Evolutionary conservation across 495 filamentous ascomycete species (phyloP).

Genomic region (Hypomontagnella monticulosa): DNA sequence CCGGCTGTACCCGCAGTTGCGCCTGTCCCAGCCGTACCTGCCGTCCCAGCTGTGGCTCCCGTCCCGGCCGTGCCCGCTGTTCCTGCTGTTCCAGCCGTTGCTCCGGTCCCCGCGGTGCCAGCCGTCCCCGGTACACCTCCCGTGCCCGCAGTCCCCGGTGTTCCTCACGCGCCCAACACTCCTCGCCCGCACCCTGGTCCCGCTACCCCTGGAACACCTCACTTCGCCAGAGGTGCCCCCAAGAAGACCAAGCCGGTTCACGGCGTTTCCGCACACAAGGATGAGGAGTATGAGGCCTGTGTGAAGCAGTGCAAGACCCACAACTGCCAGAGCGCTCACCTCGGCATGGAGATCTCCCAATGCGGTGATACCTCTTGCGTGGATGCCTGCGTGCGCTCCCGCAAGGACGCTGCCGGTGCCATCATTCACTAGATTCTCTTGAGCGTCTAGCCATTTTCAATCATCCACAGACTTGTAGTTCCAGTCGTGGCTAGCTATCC

Average conservation of each 20-base stretch:
- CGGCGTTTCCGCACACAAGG: background rate
- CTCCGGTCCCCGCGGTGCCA: background rate
- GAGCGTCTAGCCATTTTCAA: too few relatives aligned
- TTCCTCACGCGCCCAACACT: background rate
- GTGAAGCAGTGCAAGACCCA: constrained; percentile 23
- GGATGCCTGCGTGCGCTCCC: background rate
- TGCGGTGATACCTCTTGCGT: constrained; percentile 28
- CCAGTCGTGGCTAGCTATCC: too few relatives aligned
- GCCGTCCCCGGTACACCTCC: background rate
- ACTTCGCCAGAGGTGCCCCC: background rate
- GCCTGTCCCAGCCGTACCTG: background rate
- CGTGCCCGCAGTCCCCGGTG: background rate
- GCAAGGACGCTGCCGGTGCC: background rate
- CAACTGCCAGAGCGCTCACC: constrained; percentile 28
- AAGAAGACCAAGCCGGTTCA: background rate
- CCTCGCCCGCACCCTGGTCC: background rate
- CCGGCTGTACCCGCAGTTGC: background rate
- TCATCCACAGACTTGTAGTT: too few relatives aligned
- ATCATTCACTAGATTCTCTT: too few relatives aligned
- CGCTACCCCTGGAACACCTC: background rate
- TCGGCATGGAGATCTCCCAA: constrained; percentile 13
- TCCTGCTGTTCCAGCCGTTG: background rate
- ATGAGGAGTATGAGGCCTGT: constrained; percentile 25
- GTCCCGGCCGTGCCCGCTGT: background rate
- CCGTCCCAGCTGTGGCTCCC: background rate